Base-by-base conservation (phyloP, 2,329 filamentous ascomycete genomes). In the Zymoseptoria ardabiliae region DNA sequence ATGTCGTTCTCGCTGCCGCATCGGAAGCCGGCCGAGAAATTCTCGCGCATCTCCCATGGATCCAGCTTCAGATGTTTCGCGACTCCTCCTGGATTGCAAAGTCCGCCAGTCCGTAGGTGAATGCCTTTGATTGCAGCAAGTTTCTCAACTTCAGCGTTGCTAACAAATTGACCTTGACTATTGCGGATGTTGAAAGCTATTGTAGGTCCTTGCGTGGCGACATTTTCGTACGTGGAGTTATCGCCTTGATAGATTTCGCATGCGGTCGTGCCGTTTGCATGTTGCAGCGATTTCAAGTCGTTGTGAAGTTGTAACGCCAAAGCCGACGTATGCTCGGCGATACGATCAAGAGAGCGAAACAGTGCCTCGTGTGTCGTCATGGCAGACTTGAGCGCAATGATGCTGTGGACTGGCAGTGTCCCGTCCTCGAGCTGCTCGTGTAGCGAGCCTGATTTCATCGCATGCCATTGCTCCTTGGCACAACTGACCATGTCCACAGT, bases 21-120 rank as follows among this genome's bases (percentile, higher is more conserved):
- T 48, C 90, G 84, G 70, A 91, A 85, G 0, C 94, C 94, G 2
- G 87, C 84, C 0, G 88, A 90, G 68, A 94, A 96, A 71, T 96
- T 96, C 60, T 82, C 82, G 66, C 81, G 87, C 81, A 97, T 87
- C 70, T 97, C 91, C 83, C 87, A 88, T 0, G 90, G 85, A 53
- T 86, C 82, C 56, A 97, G 79, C 1, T 79, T 78, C n/a, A 97
- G 80, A 20, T 85, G 84, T 1, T 81, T 79, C 13, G 91, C 88
- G 59, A 96, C 83, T 1, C 91, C 91, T 9, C 92, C 94, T 1
- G 94, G 93, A 68, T 96, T 97, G 75, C 94, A 99, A 1, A 97
- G 79, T 0, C 91, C 89, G 4, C 94, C 94, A 0, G 91, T 96
- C 45, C 94, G 85, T 19, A 97, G 77, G 68, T 97, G 90, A 50